Conservation (phyloP, 1,284 basidiomycete genomes). For the Lentinula novae-zelandiae region DNA sequence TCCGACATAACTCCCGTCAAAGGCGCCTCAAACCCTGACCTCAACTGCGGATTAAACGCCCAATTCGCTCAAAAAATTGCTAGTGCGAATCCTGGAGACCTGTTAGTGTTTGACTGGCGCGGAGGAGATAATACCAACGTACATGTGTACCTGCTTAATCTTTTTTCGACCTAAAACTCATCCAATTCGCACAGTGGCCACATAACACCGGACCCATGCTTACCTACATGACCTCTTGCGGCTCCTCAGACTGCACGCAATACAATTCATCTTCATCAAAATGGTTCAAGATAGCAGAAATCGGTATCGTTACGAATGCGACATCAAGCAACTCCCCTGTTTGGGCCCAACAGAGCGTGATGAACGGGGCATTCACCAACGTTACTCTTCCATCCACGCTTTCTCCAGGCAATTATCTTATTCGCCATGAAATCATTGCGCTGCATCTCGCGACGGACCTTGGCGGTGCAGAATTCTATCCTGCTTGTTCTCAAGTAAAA, state of each 20-base stretch:
- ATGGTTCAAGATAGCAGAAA: conserved; percentile 49
- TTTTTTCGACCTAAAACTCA: neutral
- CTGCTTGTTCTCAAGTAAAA: conserved; percentile 51
- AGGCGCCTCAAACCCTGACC: conserved; percentile 48
- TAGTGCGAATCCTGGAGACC: conserved; percentile 61
- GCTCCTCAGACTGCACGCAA: conserved; percentile 42
- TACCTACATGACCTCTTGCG: conserved; percentile 54
- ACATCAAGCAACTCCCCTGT: conserved; percentile 19
- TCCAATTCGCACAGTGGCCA: conserved; percentile 18
- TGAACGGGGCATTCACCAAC: conserved; percentile 23
- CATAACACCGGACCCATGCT: conserved; percentile 57
- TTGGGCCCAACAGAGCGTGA: conserved; percentile 22
- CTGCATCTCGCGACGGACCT: conserved; percentile 40
- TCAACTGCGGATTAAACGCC: conserved; percentile 65
- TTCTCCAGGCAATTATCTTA: conserved; percentile 45
- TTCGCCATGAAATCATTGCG: conserved; percentile 55
- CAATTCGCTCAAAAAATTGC: conserved; percentile 49
- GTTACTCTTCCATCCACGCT: conserved; percentile 44
- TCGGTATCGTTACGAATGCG: conserved; percentile 18
- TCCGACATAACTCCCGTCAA: conserved; percentile 55
- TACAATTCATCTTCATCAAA: conserved; percentile 44
- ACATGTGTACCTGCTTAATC: neutral
- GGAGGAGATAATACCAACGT: conserved; percentile 47
- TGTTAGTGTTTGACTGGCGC: conserved; percentile 56
- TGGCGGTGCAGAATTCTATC: conserved; percentile 57